Conservation (phyloP, 1,139 yeast genomes). For the Taphrina wiesneri region DNA sequence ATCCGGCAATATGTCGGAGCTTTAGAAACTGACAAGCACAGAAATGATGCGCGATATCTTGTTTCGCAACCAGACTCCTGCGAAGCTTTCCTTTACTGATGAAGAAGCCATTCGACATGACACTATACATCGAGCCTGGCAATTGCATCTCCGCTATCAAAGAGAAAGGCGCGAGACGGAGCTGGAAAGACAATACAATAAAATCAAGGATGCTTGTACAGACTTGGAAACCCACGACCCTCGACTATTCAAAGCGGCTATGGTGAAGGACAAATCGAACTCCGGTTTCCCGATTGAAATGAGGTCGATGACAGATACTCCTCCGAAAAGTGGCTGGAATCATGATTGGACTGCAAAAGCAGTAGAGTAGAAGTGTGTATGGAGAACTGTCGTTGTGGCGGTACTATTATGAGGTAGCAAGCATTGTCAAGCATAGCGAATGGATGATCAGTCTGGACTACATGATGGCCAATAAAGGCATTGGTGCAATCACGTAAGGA, state of each 20-base stretch:
- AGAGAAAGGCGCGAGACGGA: constrained; percentile 51
- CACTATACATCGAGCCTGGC: constrained; percentile 84
- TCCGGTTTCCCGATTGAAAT: constrained; percentile 69
- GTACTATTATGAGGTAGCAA: neutral
- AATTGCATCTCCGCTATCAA: constrained; percentile 57
- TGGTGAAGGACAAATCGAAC: constrained; percentile 49
- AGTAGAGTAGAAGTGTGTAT: neutral
- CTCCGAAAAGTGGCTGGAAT: constrained; percentile 84
- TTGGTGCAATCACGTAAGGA: too few species aligned
- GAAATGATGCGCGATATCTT: constrained; percentile 27
- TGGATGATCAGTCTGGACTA: too few species aligned
- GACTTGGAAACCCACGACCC: constrained; percentile 60
- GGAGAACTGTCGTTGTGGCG: neutral
- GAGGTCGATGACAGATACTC: constrained; percentile 86
- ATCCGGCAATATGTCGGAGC: neutral
- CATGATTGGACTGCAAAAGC: constrained; percentile 53
- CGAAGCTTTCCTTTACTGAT: constrained; percentile 60
- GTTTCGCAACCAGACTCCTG: constrained; percentile 28
- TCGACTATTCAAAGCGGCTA: constrained; percentile 53
- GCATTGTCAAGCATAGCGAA: too few species aligned
- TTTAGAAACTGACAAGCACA: neutral
- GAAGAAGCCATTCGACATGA: constrained; percentile 87
- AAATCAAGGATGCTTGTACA: constrained; percentile 72
- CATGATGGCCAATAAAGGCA: too few species aligned
- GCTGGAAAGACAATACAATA: constrained; percentile 63